phyloP scores from a whole-genome alignment of 164 flowering plant genomes.

The Paratinospora sagittata region DNA sequence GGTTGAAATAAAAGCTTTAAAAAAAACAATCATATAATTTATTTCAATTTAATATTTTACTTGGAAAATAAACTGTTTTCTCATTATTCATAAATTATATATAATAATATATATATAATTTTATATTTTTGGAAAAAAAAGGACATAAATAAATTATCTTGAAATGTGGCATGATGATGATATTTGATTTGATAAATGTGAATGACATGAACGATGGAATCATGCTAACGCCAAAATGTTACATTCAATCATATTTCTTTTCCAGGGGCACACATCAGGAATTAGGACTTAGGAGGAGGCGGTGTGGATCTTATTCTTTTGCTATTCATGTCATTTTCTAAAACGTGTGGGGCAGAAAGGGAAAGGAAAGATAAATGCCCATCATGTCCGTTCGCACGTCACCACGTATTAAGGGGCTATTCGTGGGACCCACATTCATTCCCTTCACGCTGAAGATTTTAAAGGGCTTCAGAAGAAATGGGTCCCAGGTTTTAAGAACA shows the following conservation, averaged over 20 bases:
- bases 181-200: neutral
- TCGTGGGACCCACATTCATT: neutral
- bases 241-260: too few species aligned
- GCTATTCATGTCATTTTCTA: neutral
- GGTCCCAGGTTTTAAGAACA: neutral
- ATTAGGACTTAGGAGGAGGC: neutral
- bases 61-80: too few species aligned
- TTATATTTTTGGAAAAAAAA: too few species aligned
- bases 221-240: neutral
- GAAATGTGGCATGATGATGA: too few species aligned
- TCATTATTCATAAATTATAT: too few species aligned
- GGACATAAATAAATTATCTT: too few species aligned
- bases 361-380: neutral
- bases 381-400: constrained; percentile 1
- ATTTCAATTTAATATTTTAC: too few species aligned
- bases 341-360: neutral
- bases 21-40: too few species aligned
- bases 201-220: neutral
- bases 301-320: too few species aligned
- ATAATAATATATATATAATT: too few species aligned
- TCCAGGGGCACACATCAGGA: neutral
- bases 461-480: neutral
- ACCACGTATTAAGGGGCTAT: neutral
- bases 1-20: too few species aligned
- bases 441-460: neutral